Percentiles rank a stretch among this genome's conserved stretches.
phyloP scores from a whole-genome alignment of 306 rosid genomes.

The Boehmeria nivea region DNA sequence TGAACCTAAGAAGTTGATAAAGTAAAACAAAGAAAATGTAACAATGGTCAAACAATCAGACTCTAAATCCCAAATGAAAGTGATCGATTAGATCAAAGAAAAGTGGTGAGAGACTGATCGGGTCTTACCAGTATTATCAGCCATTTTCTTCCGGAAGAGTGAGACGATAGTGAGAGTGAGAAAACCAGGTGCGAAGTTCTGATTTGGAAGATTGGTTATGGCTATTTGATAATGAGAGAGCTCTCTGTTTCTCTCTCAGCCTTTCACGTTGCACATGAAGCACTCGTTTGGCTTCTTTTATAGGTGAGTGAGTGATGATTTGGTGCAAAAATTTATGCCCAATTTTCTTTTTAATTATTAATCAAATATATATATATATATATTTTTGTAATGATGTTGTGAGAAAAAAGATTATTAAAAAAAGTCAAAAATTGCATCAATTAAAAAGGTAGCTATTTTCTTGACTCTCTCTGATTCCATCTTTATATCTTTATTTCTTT shows the following conservation, averaged over 20 bases:
- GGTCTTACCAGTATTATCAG: constrained; percentile 32
- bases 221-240: no score
- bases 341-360: no score
- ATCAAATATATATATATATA: no score
- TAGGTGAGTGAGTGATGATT: no score
- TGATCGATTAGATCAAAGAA: neutral
- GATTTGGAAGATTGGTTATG: constrained; percentile 4
- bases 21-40: neutral
- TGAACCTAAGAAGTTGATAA: constrained; percentile 32
- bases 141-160: constrained; percentile 31
- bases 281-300: neutral
- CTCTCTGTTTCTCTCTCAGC: constrained; percentile 5
- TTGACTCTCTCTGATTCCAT: no score
- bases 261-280: constrained; percentile 21
- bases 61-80: neutral
- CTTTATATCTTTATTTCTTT: no score
- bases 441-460: no score
- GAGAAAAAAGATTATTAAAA: no score
- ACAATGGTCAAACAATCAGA: no score
- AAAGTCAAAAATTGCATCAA: no score
- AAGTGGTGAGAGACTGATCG: neutral
- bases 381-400: no score
- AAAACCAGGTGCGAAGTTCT: neutral
- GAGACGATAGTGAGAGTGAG: neutral
- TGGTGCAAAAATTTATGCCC: neutral